Evolutionary conservation across 2,329 filamentous ascomycete genomes (phyloP), one percentile per base, ranked within the genome.

Genomic region (Colletotrichum destructivum): DNA sequence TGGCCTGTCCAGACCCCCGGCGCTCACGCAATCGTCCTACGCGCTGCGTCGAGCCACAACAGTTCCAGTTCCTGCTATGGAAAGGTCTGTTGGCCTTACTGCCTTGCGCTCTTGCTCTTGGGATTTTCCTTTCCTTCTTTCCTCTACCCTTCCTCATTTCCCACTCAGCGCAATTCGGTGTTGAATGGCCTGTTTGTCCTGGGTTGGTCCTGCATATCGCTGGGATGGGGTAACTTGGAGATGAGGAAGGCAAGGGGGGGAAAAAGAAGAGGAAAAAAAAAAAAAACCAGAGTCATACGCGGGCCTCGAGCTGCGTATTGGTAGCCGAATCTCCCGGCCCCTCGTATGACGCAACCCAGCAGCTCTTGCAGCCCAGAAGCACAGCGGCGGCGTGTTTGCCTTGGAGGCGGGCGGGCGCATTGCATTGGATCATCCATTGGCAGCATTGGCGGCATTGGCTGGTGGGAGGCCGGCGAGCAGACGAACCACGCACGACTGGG

Each of bases 281-380:
- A 31, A 59, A 21, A 44, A 55, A 63, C 12, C 31, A 47, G 9
- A 57, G 59, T 68, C 65, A 63, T 38, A 66, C 69, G 59, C 57
- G 38, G 65, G 65, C 69, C 44, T 63, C 38, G 57, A 55, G 64
- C 46, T 54, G 52, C 23, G 46, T 61, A 13, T 55, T 66, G 60
- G 40, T 66, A 52, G 49, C 66, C 66, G 66, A 65, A n/a, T 35
- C 54, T 72, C 47, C 70, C 70, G 69, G 66, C 35, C 42, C 46
- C 46, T 40, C 31, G 66, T 52, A 72, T 71, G 70, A 72, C 70
- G 70, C 70, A 71, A 72, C 38, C 21, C 26, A 57, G 23, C 65
- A 69, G 44, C 38, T 44, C 35, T 66, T 47, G 65, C 66, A 60
- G 52, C 54, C 31, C 66, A 70, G 44, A 51, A 51, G 59, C 44